These are phyloP conservation scores for Corylus americana DNA, from an alignment of 306 rosid species.

Conservation along the genomic window DNA sequence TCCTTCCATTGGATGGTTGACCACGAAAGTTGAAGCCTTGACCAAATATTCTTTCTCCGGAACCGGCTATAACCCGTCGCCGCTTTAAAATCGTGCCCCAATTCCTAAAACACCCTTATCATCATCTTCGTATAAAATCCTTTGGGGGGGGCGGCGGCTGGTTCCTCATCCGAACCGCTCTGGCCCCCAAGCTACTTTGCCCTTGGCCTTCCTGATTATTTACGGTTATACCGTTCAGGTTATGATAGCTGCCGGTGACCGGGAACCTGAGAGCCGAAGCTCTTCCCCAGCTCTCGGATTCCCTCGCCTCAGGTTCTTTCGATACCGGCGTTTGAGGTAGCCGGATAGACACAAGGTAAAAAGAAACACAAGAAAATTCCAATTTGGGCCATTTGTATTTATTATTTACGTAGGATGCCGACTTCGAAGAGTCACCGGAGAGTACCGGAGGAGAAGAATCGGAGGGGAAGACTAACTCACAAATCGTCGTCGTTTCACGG, in stretches of 20 bases:
- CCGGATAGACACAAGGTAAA: not conserved
- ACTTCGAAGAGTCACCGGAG: conserved; percentile 52
- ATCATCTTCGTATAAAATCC: conserved; percentile 21
- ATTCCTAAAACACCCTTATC: not conserved
- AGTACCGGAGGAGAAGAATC: conserved; percentile 46
- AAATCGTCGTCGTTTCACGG: conserved; percentile 73
- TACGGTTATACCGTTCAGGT: conserved; percentile 38
- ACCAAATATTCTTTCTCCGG: not conserved
- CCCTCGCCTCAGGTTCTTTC: conserved; percentile 50
- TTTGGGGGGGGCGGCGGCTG: not conserved
- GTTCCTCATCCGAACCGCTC: not conserved
- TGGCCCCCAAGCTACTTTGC: not conserved
- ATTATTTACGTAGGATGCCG: conserved; percentile 47
- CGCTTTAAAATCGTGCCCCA: not conserved
- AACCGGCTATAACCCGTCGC: conserved; percentile 31
- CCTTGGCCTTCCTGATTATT: not conserved
- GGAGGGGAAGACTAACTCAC: conserved; percentile 45
- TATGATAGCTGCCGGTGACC: conserved; percentile 43
- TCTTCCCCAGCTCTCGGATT: conserved; percentile 62
- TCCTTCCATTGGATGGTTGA: not conserved
- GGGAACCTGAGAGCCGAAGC: conserved; percentile 55
- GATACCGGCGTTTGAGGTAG: conserved; percentile 61
- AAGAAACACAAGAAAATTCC: not conserved
- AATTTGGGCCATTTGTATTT: not conserved
- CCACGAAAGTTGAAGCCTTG: not conserved